Evolutionary conservation across 2,329 filamentous ascomycete genomes (phyloP).

Genomic region (Fusarium sororula): DNA sequence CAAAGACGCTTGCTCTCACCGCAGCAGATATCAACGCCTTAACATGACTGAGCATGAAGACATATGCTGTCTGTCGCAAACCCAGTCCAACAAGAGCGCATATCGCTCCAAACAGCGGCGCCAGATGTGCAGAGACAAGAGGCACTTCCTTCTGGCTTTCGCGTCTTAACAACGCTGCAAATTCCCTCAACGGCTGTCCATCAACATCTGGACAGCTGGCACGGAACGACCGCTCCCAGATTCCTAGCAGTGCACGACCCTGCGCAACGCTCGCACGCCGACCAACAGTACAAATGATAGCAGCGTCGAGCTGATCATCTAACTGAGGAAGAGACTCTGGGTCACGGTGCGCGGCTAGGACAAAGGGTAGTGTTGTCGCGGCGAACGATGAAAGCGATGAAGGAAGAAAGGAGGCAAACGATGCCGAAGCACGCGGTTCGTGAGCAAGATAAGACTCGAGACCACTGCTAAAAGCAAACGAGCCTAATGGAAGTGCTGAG

Average conservation of each 20-base stretch:
- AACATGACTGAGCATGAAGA: conserved; percentile 80
- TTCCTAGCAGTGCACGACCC: conserved; percentile 75
- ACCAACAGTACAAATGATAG: conserved; percentile 81
- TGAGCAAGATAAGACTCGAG: conserved; percentile 86
- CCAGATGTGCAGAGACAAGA: conserved; percentile 69
- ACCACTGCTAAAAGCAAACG: conserved; percentile 87
- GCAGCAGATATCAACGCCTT: conserved; percentile 81
- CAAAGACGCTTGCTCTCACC: conserved; percentile 79
- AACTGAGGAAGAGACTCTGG: conserved; percentile 63
- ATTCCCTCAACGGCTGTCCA: conserved; percentile 47
- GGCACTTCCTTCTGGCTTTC: conserved; percentile 48
- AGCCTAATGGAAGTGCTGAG: conserved; percentile 82
- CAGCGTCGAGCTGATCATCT: conserved; percentile 81
- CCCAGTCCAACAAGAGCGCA: conserved; percentile 68
- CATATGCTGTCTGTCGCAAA: conserved; percentile 72
- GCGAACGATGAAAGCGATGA: conserved; percentile 77
- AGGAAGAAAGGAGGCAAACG: conserved; percentile 73
- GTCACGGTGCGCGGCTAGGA: conserved; percentile 71
- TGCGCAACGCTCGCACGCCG: conserved; percentile 79
- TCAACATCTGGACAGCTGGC: conserved; percentile 45
- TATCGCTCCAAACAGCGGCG: conserved; percentile 75
- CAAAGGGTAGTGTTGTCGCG: conserved; percentile 77
- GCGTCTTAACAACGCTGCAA: conserved; percentile 48
- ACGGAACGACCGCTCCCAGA: conserved; percentile 79
- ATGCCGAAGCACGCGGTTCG: conserved; percentile 51